A percentile compares a stretch with the other conserved stretches of the same genome.
phyloP scores from a whole-genome alignment of 1,139 yeast species.

The Diutina mesorugosa region DNA sequence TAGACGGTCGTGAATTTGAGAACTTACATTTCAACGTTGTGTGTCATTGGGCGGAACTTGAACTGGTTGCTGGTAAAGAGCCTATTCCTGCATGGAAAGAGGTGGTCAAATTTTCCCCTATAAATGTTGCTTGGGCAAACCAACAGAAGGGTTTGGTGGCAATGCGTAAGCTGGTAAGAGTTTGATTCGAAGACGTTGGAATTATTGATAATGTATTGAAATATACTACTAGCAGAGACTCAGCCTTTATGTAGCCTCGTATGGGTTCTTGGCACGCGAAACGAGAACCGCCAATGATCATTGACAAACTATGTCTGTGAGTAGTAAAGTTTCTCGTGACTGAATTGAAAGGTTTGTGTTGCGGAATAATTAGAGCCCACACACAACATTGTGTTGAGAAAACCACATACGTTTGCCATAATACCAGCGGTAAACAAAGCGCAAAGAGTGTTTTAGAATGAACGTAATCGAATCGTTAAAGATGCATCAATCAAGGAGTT shows the following conservation, averaged over 20 bases:
- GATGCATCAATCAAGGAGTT: no score
- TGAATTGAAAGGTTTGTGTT: no score
- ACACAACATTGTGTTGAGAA: no score
- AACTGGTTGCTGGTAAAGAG: slow-evolving; percentile 16
- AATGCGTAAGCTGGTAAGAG: slow-evolving; percentile 30
- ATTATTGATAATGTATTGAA: background rate
- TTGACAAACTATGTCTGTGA: no score
- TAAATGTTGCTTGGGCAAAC: slow-evolving; percentile 53
- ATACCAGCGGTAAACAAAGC: no score
- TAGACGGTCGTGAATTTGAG: slow-evolving; percentile 18
- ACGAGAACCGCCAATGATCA: no score
- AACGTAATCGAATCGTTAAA: no score
- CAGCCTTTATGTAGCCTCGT: background rate
- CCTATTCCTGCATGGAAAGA: slow-evolving; percentile 59
- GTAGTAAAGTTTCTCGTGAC: no score
- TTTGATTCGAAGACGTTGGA: slow-evolving; percentile 11
- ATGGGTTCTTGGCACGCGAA: background rate
- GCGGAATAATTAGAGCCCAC: no score
- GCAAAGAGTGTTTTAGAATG: no score
- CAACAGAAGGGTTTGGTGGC: slow-evolving; percentile 53
- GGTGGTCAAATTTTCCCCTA: slow-evolving; percentile 50
- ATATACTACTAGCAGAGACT: background rate
- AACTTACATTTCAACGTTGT: slow-evolving; percentile 41
- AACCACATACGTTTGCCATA: no score
- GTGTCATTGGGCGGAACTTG: slow-evolving; percentile 68